Base-by-base conservation (phyloP, 305 asterid genomes). In the Rubia tinctorum region DNA sequence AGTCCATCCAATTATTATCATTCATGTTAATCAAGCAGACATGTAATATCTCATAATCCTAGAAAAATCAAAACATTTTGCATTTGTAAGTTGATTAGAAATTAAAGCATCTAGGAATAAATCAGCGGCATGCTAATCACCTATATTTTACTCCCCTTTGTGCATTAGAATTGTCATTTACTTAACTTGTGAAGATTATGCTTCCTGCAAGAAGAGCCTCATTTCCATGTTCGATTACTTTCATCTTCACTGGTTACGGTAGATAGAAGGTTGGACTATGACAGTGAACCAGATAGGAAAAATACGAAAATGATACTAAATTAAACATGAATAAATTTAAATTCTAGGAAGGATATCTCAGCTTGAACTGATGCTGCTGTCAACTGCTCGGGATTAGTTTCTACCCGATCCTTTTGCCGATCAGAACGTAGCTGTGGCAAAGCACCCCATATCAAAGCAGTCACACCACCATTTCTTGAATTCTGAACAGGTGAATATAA, bases 371-470 rank as follows among this genome's bases (percentile, higher is more conserved):
- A 90, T 76, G 99, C 99, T 64, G 98, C 99, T 42, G 98, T 93
- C 81, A 96, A 88, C 89, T 96, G 98, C 78, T 96, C 99, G 0
- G 99, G 99, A 74, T 96, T 93, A 55, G 97, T 96, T 85, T 96
- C 99, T 40, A 96, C 99, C 75, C 99, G 89, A 80, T 96, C 99
- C 84, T 93, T 96, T 80, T 80, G 88, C 68, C 99, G 86, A 86
- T 96, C 99, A 58, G 90, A 89, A 58, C 99, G 99, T 44, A 98
- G 98, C 73, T 96, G 99, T 22, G 99, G 99, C 75, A 96, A 87
- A 49, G 98, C 99, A 79, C 89, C 97, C 99, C 99, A 96, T 80
- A 96, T 93, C 77, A 91, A 76, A 71, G 99, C 99, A 69, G 89
- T 89, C 69, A 82, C 88, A 70, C 80, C 73, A 59, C 97, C 97